These are phyloP conservation scores for Conoideocrella luteorostrata DNA, from an alignment of 2,329 filamentous ascomycete genomes.

Conservation along the genomic window DNA sequence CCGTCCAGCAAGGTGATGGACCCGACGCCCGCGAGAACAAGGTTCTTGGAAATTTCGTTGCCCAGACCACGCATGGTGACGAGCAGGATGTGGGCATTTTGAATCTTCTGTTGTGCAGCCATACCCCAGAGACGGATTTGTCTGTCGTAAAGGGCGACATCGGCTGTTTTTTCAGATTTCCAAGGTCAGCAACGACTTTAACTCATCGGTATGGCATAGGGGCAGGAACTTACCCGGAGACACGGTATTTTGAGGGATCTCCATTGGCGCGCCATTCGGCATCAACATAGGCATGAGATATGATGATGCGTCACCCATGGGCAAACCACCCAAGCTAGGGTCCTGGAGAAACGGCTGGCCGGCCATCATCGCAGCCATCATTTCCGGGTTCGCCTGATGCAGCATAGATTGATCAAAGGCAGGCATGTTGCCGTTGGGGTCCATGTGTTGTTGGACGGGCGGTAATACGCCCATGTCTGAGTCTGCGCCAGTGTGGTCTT, in stretches of 20 bases:
- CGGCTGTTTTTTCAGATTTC: conserved; percentile 62
- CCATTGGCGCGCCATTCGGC: conserved; percentile 18
- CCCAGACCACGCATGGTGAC: conserved; percentile 82
- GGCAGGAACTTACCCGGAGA: conserved; percentile 24
- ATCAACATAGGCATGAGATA: conserved; percentile 26
- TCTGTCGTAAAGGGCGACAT: conserved; percentile 94
- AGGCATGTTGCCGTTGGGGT: conserved; percentile 7
- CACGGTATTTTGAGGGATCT: conserved; percentile 19
- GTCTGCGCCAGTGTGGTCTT: conserved; percentile 1
- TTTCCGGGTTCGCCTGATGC: conserved; percentile 3
- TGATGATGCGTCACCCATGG: conserved; percentile 19
- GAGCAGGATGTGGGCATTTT: conserved; percentile 81
- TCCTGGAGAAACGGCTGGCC: conserved; percentile 19
- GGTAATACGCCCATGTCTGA: not conserved
- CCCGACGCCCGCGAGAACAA: conserved; percentile 87
- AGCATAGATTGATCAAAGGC: conserved; percentile 6
- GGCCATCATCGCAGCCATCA: conserved; percentile 18
- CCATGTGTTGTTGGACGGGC: not conserved
- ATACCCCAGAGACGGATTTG: conserved; percentile 98
- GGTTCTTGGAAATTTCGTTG: conserved; percentile 94
- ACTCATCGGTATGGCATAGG: not conserved
- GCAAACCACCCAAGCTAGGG: conserved; percentile 19
- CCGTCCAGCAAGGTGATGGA: conserved; percentile 85
- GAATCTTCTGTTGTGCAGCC: conserved; percentile 87
- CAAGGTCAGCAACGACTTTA: no score